phyloP scores from a whole-genome alignment of 768 basidiomycete genomes.

The Lactifluus piperatus region DNA sequence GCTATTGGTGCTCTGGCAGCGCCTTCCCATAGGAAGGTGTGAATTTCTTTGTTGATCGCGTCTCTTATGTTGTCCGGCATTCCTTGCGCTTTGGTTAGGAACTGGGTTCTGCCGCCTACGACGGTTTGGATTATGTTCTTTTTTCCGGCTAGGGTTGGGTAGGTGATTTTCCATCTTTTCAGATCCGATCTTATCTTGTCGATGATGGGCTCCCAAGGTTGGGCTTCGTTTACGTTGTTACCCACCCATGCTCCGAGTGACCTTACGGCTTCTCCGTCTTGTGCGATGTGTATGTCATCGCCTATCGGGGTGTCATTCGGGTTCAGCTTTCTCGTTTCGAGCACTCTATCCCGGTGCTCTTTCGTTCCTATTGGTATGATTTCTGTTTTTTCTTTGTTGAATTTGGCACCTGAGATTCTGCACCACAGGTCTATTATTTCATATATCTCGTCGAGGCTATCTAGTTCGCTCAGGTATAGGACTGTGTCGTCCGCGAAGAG shows the following conservation, averaged over 20 bases:
- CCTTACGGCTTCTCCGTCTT: too few relatives aligned
- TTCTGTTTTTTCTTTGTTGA: neutral
- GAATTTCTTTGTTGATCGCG: neutral
- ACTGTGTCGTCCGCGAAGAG: neutral
- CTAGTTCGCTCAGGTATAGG: neutral
- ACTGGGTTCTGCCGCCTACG: neutral
- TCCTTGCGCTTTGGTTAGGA: neutral
- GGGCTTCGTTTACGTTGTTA: too few relatives aligned
- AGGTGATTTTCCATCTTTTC: too few relatives aligned
- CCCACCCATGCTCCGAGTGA: too few relatives aligned
- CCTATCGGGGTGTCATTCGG: too few relatives aligned
- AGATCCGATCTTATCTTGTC: too few relatives aligned
- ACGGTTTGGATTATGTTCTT: neutral
- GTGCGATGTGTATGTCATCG: too few relatives aligned
- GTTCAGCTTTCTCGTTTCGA: too few relatives aligned
- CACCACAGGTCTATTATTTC: neutral
- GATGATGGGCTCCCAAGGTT: too few relatives aligned
- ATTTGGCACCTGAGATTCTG: neutral
- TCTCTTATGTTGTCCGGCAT: neutral
- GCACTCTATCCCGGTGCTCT: too few relatives aligned
- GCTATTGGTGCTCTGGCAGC: neutral
- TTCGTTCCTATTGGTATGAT: neutral
- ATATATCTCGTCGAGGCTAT: neutral
- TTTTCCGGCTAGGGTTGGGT: too few relatives aligned
- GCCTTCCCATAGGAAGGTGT: conserved; percentile 20